Evolutionary conservation across 805 yeast genomes (phyloP), one percentile per base, ranked within the genome.

Genomic region (Candida germanica): DNA sequence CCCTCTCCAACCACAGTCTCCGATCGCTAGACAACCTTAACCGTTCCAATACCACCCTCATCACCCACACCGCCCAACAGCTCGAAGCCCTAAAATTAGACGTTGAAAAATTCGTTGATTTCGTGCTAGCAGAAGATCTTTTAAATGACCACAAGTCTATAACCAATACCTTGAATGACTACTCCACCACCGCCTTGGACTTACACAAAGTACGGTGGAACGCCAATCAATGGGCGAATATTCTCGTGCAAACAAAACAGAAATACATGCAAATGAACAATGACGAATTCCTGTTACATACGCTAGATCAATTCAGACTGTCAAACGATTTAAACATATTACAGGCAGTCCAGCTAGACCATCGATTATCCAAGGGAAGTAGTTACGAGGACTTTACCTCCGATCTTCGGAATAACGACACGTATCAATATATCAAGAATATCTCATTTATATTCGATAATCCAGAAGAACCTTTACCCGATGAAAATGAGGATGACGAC

Each of bases 381-480:
- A 31, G 26, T 11, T 6, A 6, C 15, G 21, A 27, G 14, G 22
- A 16, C 7, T 30, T 36, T 16, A 27, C 21, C 15, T 13, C 35
- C 13, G 11, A 10, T 9, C 24, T 36, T 5, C 31, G 22, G 14
- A 11, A 23, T 13, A 31, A 31, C 20, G 30, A 11, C 13, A 23
- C 25, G 9, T 59, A 53, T 38, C 56, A 49, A 20, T 54, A 47
- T 32, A 42, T 76, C 22, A 64, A 64, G 28, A 69, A 69, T 28
- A 63, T 71, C 6, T 49, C 69, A 1, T 73, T 75, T 48, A 71
- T 83, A 5, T 50, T 79, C 12, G 56, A 67, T 2, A 67, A 79
- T 43, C 93, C 93, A 0, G 73, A 73, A 20, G 75, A 75, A 19
- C 80, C 85, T 5, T 48, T 83, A 13, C 86, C 87, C 0, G 72